These are phyloP conservation scores for Craterostigma plantagineum DNA, from an alignment of 257 asterid species.

Conservation along the genomic window DNA sequence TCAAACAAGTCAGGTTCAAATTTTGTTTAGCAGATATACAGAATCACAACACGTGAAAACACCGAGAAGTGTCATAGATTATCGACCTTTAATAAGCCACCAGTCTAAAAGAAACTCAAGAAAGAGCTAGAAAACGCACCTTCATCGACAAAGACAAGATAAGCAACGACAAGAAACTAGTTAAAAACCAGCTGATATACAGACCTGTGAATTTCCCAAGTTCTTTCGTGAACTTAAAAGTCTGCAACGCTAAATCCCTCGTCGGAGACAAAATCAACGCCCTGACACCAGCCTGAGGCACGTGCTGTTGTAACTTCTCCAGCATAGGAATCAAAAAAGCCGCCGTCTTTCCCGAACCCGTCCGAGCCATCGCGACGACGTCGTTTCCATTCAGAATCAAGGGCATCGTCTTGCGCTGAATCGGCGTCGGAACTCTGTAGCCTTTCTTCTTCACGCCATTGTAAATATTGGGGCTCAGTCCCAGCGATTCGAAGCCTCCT, in stretches of 20 bases:
- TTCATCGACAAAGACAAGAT: not conserved
- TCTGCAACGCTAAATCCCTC: constrained; percentile 90
- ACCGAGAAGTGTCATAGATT: too few relatives aligned
- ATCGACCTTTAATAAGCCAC: too few relatives aligned
- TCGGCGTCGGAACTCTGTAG: constrained; percentile 82
- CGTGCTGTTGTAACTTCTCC: constrained; percentile 71
- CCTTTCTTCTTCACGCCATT: constrained; percentile 79
- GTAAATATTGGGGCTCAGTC: constrained; percentile 42
- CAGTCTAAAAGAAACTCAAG: too few relatives aligned
- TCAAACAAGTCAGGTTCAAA: too few relatives aligned
- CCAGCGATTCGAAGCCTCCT: constrained; percentile 78
- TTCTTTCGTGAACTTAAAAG: constrained; percentile 59
- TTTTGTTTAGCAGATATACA: too few relatives aligned
- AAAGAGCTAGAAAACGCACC: not conserved
- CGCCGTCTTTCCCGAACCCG: constrained; percentile 93
- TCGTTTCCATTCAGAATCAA: constrained; percentile 55
- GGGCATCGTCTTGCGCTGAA: constrained; percentile 87
- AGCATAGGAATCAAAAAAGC: constrained; percentile 91
- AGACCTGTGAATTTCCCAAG: constrained; percentile 78
- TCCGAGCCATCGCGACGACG: constrained; percentile 96
- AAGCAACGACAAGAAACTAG: not conserved
- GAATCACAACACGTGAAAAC: too few relatives aligned
- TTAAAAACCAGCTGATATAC: constrained; percentile 1
- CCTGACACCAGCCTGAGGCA: constrained; percentile 82
- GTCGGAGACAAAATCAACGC: constrained; percentile 85